These are phyloP conservation scores for Crithidia fasciculata DNA, from an alignment of 208 protist genomes.

Conservation along the genomic window DNA sequence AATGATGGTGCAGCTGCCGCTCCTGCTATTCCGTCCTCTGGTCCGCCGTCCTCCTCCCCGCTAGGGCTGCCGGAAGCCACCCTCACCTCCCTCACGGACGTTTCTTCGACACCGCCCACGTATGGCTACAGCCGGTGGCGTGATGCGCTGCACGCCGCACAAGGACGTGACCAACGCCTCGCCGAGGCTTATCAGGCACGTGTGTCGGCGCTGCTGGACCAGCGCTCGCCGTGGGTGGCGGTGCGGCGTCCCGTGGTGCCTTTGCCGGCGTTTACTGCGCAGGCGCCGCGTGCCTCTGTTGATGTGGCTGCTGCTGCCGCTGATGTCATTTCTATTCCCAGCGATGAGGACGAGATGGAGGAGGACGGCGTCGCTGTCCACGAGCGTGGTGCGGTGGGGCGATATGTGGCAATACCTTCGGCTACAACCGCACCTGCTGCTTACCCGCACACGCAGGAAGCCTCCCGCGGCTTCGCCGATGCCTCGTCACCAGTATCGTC, in stretches of 20 bases:
- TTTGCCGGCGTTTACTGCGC: neutral
- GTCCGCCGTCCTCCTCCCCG: neutral
- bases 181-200: conserved; percentile 18
- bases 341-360: conserved; percentile 7
- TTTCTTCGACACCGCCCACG: conserved; percentile 1
- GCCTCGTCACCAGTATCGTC: too few species aligned
- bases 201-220: conserved; percentile 17
- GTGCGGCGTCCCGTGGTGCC: neutral
- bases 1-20: neutral
- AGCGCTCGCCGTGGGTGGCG: conserved; percentile 17
- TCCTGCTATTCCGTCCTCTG: too few species aligned
- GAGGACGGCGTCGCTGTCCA: neutral
- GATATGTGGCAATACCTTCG: too few species aligned
- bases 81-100: neutral
- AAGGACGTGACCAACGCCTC: conserved; percentile 25
- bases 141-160: conserved; percentile 23
- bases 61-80: neutral
- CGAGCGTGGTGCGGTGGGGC: neutral
- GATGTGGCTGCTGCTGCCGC: neutral
- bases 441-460: too few species aligned
- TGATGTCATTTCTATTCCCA: conserved; percentile 13
- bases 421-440: too few species aligned
- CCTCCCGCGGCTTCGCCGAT: too few species aligned
- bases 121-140: conserved; percentile 31
- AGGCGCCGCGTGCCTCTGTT: neutral